Evolutionary conservation across 805 yeast species (phyloP), one percentile per base, ranked within the genome.

Genomic region (Ogataea nonfermentans): DNA sequence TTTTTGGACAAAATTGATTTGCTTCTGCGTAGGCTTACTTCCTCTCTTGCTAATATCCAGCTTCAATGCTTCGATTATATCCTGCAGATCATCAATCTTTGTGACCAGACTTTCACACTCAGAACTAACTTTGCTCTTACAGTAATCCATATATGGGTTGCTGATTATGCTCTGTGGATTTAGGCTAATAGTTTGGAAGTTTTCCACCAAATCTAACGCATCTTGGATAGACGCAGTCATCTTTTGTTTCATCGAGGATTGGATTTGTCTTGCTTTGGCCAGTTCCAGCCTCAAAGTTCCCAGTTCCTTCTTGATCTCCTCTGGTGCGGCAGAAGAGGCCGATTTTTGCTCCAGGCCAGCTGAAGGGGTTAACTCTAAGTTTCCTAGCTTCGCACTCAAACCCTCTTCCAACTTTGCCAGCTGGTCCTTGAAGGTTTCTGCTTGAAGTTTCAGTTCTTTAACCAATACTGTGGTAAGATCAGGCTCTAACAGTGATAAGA

Each of bases 31-130:
- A 11, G 95, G 89, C 25, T 88, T 74, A 0, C 89, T 89, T 14
- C 96, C 95, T 47, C 97, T 74, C 44, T 81, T 83, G 0, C 96
- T 95, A 10, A 93, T 96, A 63, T 90, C 98, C 51, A 87, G 81
- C 40, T 96, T 71, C 39, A 91, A 66, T 0, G 86, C 86, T 56
- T 93, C 99, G 58, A 93, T 85, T 8, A 85, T 63, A 62, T 93
- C 99, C 56, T 90, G 96, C 13, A 93, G 66, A 49, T 88, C 96
- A 59, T 93, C 99, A 4, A 91, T 91, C 47, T 73, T 76, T 0
- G 91, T 80, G 24, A 93, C 70, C 8, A 93, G 63, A 0, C 58
- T 54, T 57, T 88, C 96, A 6, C 95, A 81, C 11, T 85, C 90
- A 31, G 75, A 78, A 6, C 95, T 84, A 16, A 93, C 69, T 51